phyloP scores from a whole-genome alignment of 768 basidiomycete species.

The Tylopilus balloui region DNA sequence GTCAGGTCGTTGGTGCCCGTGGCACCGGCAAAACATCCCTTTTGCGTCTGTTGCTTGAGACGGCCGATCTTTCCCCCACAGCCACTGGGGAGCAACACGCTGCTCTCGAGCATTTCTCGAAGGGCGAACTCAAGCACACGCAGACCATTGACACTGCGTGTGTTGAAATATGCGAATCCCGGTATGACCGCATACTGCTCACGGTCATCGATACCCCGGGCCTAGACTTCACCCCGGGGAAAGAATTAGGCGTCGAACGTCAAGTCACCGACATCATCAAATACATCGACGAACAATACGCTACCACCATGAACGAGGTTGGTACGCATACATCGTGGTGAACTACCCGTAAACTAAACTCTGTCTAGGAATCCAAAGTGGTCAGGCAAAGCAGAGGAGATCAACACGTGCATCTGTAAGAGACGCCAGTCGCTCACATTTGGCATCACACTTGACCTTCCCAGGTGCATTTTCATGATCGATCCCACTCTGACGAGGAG shows the following conservation, averaged over 20 bases:
- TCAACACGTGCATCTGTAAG: conserved; percentile 85
- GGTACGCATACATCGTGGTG: not conserved
- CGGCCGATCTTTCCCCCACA: conserved; percentile 73
- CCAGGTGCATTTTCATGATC: conserved; percentile 80
- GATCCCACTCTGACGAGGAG: conserved; percentile 66
- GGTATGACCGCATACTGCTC: conserved; percentile 72
- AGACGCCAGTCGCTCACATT: conserved; percentile 2
- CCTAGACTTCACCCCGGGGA: conserved; percentile 67
- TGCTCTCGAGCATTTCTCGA: conserved; percentile 61
- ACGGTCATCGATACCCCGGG: conserved; percentile 87
- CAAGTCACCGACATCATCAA: conserved; percentile 71
- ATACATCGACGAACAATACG: conserved; percentile 76
- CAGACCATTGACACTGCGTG: conserved; percentile 61
- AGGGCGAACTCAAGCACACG: conserved; percentile 56
- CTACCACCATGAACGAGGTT: conserved; percentile 85
- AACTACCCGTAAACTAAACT: not conserved
- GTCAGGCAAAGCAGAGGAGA: conserved; percentile 83
- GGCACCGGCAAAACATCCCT: conserved; percentile 85
- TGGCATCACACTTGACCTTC: conserved; percentile 12
- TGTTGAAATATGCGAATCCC: conserved; percentile 80
- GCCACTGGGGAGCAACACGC: conserved; percentile 72
- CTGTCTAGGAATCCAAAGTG: conserved; percentile 77
- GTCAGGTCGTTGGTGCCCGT: conserved; percentile 72
- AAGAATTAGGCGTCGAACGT: conserved; percentile 73
- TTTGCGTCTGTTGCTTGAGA: conserved; percentile 74